These are phyloP conservation scores for Geoglossum cookeanum DNA, from an alignment of 2,329 filamentous ascomycete genomes.

Conservation along the genomic window DNA sequence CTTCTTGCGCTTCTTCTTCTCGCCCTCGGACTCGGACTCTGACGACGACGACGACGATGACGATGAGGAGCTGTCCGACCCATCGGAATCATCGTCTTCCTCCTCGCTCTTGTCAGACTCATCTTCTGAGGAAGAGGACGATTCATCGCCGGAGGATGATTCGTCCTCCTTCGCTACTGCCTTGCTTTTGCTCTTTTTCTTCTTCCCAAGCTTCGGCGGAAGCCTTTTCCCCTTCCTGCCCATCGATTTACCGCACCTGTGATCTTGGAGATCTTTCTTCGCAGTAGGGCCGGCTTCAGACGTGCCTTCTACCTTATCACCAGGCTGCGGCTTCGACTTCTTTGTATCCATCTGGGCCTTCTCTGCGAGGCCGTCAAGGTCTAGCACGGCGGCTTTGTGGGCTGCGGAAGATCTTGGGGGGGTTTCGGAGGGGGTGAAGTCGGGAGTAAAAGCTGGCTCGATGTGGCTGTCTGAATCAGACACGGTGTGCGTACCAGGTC, in stretches of 20 bases:
- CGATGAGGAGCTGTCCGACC: conserved; percentile 1
- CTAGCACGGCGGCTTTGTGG: conserved; percentile 12
- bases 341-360: conserved; percentile 17
- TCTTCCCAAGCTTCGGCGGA: conserved; percentile 11
- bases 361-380: conserved; percentile 9
- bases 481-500: neutral
- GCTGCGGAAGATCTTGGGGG: conserved; percentile 14
- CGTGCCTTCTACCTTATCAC: conserved; percentile 13
- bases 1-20: conserved; percentile 19
- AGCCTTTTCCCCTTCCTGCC: conserved; percentile 6
- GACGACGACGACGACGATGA: neutral
- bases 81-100: conserved; percentile 4
- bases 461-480: conserved; percentile 9
- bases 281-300: conserved; percentile 12
- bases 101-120: conserved; percentile 4
- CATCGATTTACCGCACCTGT: conserved; percentile 11
- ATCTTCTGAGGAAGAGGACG: conserved; percentile 5
- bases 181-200: conserved; percentile 22
- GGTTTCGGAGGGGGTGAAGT: conserved; percentile 11
- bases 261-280: conserved; percentile 19
- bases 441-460: conserved; percentile 11
- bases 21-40: conserved; percentile 15
- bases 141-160: conserved; percentile 2
- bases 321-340: conserved; percentile 8
- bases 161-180: conserved; percentile 17